A percentile compares a stretch with the other conserved stretches of the same genome.
Conservation (phyloP, 495 filamentous ascomycete species). For the Clavariopsis aquatica region DNA sequence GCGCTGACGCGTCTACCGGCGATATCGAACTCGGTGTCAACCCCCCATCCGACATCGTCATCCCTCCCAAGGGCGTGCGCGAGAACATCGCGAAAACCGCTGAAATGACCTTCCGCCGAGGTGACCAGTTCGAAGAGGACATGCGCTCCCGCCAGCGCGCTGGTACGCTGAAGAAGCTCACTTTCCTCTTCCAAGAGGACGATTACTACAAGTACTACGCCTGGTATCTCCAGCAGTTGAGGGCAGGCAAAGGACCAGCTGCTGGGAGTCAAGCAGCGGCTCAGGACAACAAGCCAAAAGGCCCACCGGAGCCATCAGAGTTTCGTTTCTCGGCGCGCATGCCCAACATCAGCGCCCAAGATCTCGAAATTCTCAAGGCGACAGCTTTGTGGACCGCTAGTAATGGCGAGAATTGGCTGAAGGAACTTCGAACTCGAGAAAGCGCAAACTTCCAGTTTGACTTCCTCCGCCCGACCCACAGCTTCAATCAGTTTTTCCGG, state of each 20-base stretch:
- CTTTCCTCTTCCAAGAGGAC: slow-evolving; percentile 79
- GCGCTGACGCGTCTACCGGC: slow-evolving; percentile 2
- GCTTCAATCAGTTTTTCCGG: slow-evolving; percentile 90
- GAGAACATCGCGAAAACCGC: slow-evolving; percentile 21
- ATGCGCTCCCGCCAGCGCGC: slow-evolving; percentile 82
- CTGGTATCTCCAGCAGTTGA: slow-evolving; percentile 87
- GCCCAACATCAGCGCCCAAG: slow-evolving; percentile 94
- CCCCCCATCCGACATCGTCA: slow-evolving; percentile 19
- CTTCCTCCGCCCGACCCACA: slow-evolving; percentile 93
- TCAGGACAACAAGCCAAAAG: slow-evolving; percentile 68
- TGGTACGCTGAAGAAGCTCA: slow-evolving; percentile 71
- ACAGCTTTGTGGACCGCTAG: slow-evolving; percentile 90
- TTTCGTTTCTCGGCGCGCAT: slow-evolving; percentile 95
- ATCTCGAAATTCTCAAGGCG: slow-evolving; percentile 87
- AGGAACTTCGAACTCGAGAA: slow-evolving; percentile 81
- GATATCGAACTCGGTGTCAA: slow-evolving; percentile 12
- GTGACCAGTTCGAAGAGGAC: slow-evolving; percentile 54
- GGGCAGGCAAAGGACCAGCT: slow-evolving; percentile 75
- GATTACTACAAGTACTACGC: slow-evolving; percentile 84
- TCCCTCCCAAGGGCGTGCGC: slow-evolving; percentile 21
- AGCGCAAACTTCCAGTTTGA: slow-evolving; percentile 93
- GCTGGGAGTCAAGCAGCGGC: slow-evolving; percentile 46
- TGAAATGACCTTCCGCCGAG: slow-evolving; percentile 6
- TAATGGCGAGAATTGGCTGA: slow-evolving; percentile 88
- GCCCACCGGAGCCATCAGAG: slow-evolving; percentile 82